Base-by-base conservation (phyloP, 345 rosid species). In the Brassica cretica region DNA sequence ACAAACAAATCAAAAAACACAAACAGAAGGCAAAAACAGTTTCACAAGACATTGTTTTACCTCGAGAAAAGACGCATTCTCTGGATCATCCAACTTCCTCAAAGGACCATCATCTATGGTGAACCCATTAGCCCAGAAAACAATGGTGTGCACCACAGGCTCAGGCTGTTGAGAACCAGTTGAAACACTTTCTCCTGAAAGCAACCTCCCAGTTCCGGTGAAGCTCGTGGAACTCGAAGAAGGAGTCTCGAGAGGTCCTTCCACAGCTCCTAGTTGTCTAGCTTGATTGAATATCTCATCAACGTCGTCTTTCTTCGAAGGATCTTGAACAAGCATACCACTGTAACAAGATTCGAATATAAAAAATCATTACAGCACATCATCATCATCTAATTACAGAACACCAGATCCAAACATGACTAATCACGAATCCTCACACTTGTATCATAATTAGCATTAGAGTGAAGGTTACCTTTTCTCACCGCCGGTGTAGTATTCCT, bases 271-370 rank as follows among this genome's bases (percentile, higher is more conserved):
- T 77, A 91, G 69, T 44, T 95, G 88, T 85, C 96, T 89, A 72
- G 98, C 98, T 86, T 88, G 94, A 71, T 89, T 89, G 82, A 95
- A 93, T 65, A 95, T 93, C 14, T 90, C 93, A 85, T 93, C 98
- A 66, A 93, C 98, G 79, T 93, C 94, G 82, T 88, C 87, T 56
- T 85, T 88, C 69, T 93, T 93, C 0, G 91, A 19, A 74, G 99
- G 97, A 82, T 91, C 98, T 83, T 95, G 99, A 79, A 95, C 99
- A 15, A 95, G 89, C 99, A 95, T 95, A 63, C 99, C 98, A 79
- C 98, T 91, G 80, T 83, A 85, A 59, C 5, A 70, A 9, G 0
- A 84, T 2, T 9, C 68, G 32, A 66, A 51, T 10, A 2, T 61
- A 37, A 59, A 30, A 39, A 46, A 29, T 16, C 9, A 9, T 29